Percentiles rank a stretch among this genome's conserved stretches.
Evolutionary conservation across 208 protist genomes (phyloP).

Genomic region (Vickermania spadyakhi): DNA sequence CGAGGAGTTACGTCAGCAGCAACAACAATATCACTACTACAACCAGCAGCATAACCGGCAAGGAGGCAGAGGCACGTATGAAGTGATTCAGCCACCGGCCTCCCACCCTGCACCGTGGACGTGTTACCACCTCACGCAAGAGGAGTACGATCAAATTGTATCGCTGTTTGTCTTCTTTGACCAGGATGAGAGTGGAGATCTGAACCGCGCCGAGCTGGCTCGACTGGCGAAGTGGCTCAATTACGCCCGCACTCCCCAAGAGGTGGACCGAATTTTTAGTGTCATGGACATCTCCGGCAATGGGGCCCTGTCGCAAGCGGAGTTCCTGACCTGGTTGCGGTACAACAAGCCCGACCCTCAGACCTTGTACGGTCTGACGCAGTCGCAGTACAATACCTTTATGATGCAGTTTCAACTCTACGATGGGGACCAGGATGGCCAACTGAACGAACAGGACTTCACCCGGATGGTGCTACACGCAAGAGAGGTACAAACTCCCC

Average conservation of each 20-base stretch:
- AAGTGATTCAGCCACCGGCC: slow-evolving; percentile 30
- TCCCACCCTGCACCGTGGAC: slow-evolving; percentile 28
- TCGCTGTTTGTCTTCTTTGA: slow-evolving; percentile 83
- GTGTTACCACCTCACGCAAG: slow-evolving; percentile 45
- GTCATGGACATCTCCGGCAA: slow-evolving; percentile 64
- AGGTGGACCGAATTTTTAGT: slow-evolving; percentile 67
- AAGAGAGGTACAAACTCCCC: slow-evolving; percentile 29
- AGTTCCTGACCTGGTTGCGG: slow-evolving; percentile 67
- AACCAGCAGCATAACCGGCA: neutral
- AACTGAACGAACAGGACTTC: slow-evolving; percentile 53
- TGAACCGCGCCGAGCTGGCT: slow-evolving; percentile 41
- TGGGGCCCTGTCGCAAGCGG: slow-evolving; percentile 42
- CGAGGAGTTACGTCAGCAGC: neutral
- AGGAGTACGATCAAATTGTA: slow-evolving; percentile 78
- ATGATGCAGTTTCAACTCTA: slow-evolving; percentile 85
- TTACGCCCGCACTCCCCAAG: slow-evolving; percentile 44
- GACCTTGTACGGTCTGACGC: slow-evolving; percentile 60
- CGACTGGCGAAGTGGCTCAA: slow-evolving; percentile 77
- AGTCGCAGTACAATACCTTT: slow-evolving; percentile 74
- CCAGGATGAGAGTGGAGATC: slow-evolving; percentile 44
- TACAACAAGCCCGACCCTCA: slow-evolving; percentile 71
- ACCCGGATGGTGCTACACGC: slow-evolving; percentile 28
- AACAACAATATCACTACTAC: neutral
- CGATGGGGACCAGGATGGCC: slow-evolving; percentile 61
- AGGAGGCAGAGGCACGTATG: slow-evolving; percentile 3